These are phyloP conservation scores for Babesia gibsoni DNA, from an alignment of 169 alveolate species.

Conservation along the genomic window DNA sequence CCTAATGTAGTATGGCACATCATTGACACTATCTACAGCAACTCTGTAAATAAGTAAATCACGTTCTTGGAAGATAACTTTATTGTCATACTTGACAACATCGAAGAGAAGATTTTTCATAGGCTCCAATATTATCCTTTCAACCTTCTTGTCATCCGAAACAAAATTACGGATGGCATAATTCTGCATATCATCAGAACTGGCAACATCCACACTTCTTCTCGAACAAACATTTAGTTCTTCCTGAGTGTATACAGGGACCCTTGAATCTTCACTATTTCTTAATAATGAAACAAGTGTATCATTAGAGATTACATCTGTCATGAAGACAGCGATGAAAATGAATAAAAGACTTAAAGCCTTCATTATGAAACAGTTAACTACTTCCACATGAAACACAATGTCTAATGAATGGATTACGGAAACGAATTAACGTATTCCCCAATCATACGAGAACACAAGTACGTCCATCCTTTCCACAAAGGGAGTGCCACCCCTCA, in stretches of 20 bases:
- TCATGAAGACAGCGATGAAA: too few species aligned
- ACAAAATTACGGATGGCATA: not conserved
- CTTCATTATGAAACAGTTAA: too few species aligned
- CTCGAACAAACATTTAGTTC: not conserved
- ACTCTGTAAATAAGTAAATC: constrained; percentile 13
- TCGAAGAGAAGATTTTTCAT: constrained; percentile 5
- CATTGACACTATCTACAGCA: constrained; percentile 4
- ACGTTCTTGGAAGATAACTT: not conserved
- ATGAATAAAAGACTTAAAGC: too few species aligned
- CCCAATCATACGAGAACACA: too few species aligned
- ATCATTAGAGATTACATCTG: not conserved
- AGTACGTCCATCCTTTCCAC: too few species aligned
- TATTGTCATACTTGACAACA: not conserved
- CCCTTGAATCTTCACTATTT: not conserved
- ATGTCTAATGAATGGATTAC: too few species aligned
- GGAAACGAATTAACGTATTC: too few species aligned
- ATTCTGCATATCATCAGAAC: not conserved
- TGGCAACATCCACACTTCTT: not conserved
- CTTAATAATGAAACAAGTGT: not conserved
- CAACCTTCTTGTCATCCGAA: not conserved
- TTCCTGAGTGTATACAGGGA: constrained; percentile 14
- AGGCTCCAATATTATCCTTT: constrained; percentile 2
- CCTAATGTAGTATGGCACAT: not conserved
- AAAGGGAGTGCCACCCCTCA: too few species aligned
- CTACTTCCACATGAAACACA: too few species aligned